phyloP scores from a whole-genome alignment of 192 early-diverging fungal species.

The Gamsiella multidivaricata region DNA sequence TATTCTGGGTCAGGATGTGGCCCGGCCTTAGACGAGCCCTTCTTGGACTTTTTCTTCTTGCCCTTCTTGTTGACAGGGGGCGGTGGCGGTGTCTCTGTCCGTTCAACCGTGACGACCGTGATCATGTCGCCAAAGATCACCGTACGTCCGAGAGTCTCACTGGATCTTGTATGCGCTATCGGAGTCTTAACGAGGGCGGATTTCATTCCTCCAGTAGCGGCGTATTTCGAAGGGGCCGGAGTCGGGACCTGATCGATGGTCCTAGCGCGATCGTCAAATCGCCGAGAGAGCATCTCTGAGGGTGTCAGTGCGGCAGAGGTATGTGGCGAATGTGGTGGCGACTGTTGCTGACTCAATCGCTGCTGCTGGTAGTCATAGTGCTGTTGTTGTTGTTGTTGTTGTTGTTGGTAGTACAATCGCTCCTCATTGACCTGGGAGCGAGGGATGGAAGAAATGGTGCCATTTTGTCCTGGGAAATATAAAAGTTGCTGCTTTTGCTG shows the following conservation, averaged over 20 bases:
- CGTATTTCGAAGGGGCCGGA: background rate
- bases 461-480: constrained; percentile 16
- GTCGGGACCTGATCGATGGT: background rate
- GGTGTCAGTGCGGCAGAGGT: constrained; percentile 1
- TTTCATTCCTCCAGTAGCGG: background rate
- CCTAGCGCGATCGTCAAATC: constrained; percentile 11
- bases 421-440: constrained; percentile 4
- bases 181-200: constrained; percentile 30
- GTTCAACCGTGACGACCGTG: constrained; percentile 34
- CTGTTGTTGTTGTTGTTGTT: constrained; percentile 11
- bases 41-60: constrained; percentile 35
- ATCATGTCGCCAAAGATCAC: constrained; percentile 45
- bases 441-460: constrained; percentile 7
- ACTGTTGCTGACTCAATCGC: background rate
- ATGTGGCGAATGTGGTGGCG: background rate
- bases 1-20: constrained; percentile 37
- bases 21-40: constrained; percentile 1
- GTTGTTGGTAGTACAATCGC: constrained; percentile 2
- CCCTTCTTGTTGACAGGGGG: background rate
- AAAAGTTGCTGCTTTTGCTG: constrained; percentile 6
- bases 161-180: constrained; percentile 9
- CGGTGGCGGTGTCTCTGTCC: constrained; percentile 24
- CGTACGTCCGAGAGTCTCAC: constrained; percentile 22
- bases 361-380: background rate
- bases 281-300: constrained; percentile 24